Base-by-base conservation (phyloP, 106 monocot species). In the Xerophyta viscosa region DNA sequence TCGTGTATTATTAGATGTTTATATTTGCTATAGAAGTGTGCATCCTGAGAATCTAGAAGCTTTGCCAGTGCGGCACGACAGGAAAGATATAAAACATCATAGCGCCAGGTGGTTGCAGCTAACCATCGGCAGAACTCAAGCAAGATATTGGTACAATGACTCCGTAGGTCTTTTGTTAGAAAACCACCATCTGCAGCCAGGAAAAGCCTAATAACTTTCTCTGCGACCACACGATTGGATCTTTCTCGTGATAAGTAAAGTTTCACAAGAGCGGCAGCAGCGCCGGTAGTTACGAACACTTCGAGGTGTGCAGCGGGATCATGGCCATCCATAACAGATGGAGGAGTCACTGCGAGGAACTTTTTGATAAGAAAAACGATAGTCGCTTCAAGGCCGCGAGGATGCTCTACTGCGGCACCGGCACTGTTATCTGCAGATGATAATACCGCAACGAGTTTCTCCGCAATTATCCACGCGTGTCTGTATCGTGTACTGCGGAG, bases 81-180 rank as follows among this genome's bases (percentile, higher is more conserved):
- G 7, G 54, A 18, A 20, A 62, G 3, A 39, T 87, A 87, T 2
- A 93, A 74, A 1, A 2, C 11, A 29, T 93, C 82, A 4, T 20
- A 37, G 51, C 27, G 71, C 22, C 74, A 71, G 11, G 56, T 66
- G 0, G 74, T 53, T 1, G 31, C 48, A 2, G 41, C 42, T 1
- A 93, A 62, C 56, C 83, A 41, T 42, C 66, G 61, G 42, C 83
- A 83, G 31, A 93, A 84, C 37, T 83, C 77, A 6, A 87, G 59
- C 46, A 87, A 13, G 8, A 93, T 74, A 3, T 65, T 51, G 2
- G 48, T 31, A 21, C 66, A 77, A 13, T 47, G 56, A 21, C 24
- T 21, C 13, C 67, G 65, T 0, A 60, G 31, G 17, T 31, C 39
- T 20, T 61, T 56, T 0, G 60, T 56, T 6, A 75, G 19, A 21